A percentile compares a stretch with the other conserved stretches of the same genome.
Evolutionary conservation across 306 rosid genomes (phyloP).

Genomic region (Benincasa hispida): DNA sequence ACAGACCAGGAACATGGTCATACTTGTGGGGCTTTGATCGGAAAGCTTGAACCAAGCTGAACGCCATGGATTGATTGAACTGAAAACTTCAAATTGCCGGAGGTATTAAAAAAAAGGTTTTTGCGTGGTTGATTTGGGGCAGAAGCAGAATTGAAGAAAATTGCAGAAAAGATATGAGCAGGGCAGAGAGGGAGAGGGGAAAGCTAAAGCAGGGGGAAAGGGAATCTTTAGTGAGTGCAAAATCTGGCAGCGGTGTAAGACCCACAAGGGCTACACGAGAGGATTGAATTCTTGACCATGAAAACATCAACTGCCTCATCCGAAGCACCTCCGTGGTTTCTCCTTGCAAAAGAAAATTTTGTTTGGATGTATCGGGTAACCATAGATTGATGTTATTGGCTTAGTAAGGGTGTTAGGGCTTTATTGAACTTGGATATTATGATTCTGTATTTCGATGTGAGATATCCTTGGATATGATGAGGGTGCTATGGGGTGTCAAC

Average conservation of each 20-base stretch:
- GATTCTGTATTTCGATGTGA: too few species aligned
- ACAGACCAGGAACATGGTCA: conserved; percentile 9
- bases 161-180: neutral
- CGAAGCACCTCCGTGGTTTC: conserved; percentile 44
- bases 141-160: neutral
- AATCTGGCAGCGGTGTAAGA: conserved; percentile 68
- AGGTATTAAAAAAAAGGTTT: neutral
- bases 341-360: too few species aligned
- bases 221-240: conserved; percentile 41
- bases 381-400: too few species aligned
- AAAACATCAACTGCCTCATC: conserved; percentile 26
- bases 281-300: conserved; percentile 34
- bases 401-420: too few species aligned
- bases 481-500: too few species aligned
- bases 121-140: neutral
- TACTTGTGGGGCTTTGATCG: neutral
- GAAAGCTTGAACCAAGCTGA: conserved; percentile 18
- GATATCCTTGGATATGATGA: too few species aligned
- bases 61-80: conserved; percentile 17
- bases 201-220: conserved; percentile 2
- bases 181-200: neutral
- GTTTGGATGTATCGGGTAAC: too few species aligned
- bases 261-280: conserved; percentile 56
- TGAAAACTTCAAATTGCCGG: neutral
- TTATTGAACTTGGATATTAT: too few species aligned